These are phyloP conservation scores for Ichthyophonus hoferi DNA, from an alignment of 208 protist genomes.

Conservation along the genomic window DNA sequence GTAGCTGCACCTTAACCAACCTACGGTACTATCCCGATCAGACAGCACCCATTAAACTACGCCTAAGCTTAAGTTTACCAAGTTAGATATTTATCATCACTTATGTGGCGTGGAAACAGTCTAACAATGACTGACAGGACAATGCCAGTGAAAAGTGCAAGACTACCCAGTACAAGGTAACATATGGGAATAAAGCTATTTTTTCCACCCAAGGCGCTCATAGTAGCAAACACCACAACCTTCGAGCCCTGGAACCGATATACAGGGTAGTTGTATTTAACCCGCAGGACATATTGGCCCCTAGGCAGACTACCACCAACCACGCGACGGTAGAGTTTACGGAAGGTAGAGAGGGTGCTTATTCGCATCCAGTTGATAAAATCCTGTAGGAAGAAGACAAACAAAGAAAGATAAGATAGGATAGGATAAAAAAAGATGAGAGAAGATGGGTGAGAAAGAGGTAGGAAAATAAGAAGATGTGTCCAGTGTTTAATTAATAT, in stretches of 20 bases:
- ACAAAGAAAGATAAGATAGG: not conserved
- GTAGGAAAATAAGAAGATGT: not conserved
- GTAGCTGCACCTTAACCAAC: no score
- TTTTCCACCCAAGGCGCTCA: constrained; percentile 86
- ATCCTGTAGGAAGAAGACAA: constrained; percentile 76
- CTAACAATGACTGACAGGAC: constrained; percentile 61
- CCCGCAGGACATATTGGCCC: constrained; percentile 68
- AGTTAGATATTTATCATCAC: constrained; percentile 27
- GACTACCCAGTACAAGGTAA: constrained; percentile 80
- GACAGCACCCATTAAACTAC: no score
- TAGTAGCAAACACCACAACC: constrained; percentile 81
- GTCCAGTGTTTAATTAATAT: no score
- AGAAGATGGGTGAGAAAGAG: not conserved
- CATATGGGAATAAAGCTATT: constrained; percentile 82
- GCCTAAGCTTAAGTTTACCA: not conserved
- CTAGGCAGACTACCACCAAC: constrained; percentile 62
- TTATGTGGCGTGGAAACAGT: not conserved
- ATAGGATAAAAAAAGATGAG: not conserved
- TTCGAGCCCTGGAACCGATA: constrained; percentile 83
- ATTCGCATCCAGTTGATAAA: constrained; percentile 96
- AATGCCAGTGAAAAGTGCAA: constrained; percentile 74
- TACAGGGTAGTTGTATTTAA: constrained; percentile 69
- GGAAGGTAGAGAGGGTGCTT: constrained; percentile 86
- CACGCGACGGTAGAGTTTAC: constrained; percentile 88
- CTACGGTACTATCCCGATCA: no score